Evolutionary conservation across 2,329 filamentous ascomycete genomes (phyloP), one percentile per base, ranked within the genome.

Genomic region (Aspergillus oerlinghausenensis): DNA sequence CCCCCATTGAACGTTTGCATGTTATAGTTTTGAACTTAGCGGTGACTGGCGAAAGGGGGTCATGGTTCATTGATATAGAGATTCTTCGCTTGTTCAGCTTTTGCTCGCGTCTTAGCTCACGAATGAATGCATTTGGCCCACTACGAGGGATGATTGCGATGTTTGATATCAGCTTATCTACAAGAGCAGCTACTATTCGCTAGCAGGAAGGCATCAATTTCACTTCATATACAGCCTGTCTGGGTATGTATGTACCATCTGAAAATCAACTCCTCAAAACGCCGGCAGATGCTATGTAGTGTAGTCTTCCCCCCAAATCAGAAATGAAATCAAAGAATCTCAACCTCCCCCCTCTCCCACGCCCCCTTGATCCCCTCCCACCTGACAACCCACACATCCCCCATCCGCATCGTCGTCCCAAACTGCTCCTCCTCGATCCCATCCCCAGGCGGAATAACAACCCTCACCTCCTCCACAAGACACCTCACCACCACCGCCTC

Each of bases 401-500:
- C 83, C 70, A 84, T 77, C 73, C 69, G 66, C 75, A 79, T 76
- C 54, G 65, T 71, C 56, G 70, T 67, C 26, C 73, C 75, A 35
- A 67, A 57, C 56, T 67, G 60, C 52, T 71, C 68, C 54, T 60
- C 65, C 29, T 64, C 65, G 1, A 67, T 61, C 2, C 62, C 67
- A 49, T 70, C 70, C 19, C 66, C 71, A 2, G 67, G 66, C 7
- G 69, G 71, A 47, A 74, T 60, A 32, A 75, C 57, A 57, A 76
- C 67, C 25, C 65, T 78, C 8, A 84, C 77, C 71, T 84, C 80
- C 19, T 70, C 73, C 0, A 58, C 70, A 23, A 79, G 56, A 71
- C 77, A 79, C 59, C 93, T 81, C 43, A 92, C 85, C 73, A 99
- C 97, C 2, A 97, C 92, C 7, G 91, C 91, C 1, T 84, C 81